Base-by-base conservation (phyloP, 306 rosid species). In the Vigna reflexopilosa region DNA sequence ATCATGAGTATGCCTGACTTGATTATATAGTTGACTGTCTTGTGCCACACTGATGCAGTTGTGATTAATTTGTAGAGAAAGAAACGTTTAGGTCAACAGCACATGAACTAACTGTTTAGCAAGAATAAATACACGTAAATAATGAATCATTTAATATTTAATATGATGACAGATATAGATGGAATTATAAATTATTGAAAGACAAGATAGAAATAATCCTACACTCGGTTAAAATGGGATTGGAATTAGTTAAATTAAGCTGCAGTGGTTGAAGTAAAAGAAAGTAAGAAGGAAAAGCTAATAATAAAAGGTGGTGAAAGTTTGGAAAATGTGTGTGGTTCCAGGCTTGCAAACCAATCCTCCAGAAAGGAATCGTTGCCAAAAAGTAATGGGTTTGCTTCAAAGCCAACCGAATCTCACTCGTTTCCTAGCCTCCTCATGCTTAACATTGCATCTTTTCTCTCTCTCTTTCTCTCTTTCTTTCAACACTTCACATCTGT, bases 361-460 rank as follows among this genome's bases (percentile, higher is more conserved):
- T 91, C 85, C 90, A 85, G 89, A 84, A 87, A 89, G 93, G 95
- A 91, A 91, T 89, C 97, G 90, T 93, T 81, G 82, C 77, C 44
- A 76, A 90, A 88, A 93, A 89, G 98, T 87, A 91, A 88, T 61
- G 94, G 90, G 93, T 88, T 93, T 93, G 98, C 98, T 93, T 93
- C 93, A 86, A 90, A 91, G 92, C 92, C 96, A 91, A 91, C 93
- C 91, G 98, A 91, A 93, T 93, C 93, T 88, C 91, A 90, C 98
- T 91, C 86, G 61, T 88, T 88, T 88, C 95, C 92, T 86, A 73
- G 76, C 90, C 86, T 91, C 94, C 90, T 86, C 95, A 85, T 85
- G 85, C 94, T 87, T 84, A 57, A 79, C 84, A 86, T 80, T 86
- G 85, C 90, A 80, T 85, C 93, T 81, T 22, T 79, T 71, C 22